Base-by-base conservation (phyloP, 2,329 filamentous ascomycete species). In the Botrytis byssoidea region DNA sequence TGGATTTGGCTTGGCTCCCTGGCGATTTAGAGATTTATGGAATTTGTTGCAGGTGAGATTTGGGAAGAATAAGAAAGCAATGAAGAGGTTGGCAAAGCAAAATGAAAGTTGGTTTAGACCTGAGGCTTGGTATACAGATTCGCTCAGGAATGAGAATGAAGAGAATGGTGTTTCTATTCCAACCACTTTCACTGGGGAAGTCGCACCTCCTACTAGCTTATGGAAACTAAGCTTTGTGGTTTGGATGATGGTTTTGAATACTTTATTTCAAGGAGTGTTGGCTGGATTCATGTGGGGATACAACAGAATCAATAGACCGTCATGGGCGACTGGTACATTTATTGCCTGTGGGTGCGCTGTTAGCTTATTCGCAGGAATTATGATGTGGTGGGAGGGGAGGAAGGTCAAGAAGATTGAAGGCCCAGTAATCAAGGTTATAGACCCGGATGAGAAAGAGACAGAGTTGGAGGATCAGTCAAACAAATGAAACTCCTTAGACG, bases 21-120 rank as follows among this genome's bases (percentile, higher is more conserved):
- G 93, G 93, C 88, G 93, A 55, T 77, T 94, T 77, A 86, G 93
- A 44, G 93, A 97, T 80, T 82, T 93, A 20, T 96, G 90, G 81
- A 93, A 88, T 80, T 85, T 94, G 61, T 81, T 92, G 67, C 85
- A 86, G 78, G 95, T 87, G 83, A 86, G 92, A 48, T 60, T 90
- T 0, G 77, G 72, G 40, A 83, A 85, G 70, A 82, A 88, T 72
- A 78, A 85, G 29, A 81, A 85, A 46, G 90, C 86, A 4, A 85
- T 94, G 55, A 87, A 91, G 48, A 86, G 86, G 37, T 85, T 96
- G 5, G 92, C 91, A 3, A 92, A 90, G 8, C 90, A 94, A 74
- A 90, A 96, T 80, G 85, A 88, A 65, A 84, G 86, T 73, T 96
- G 93, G 93, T 92, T 94, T 77, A 87, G 93, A 37, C 86, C 95